Evolutionary conservation across 2,329 filamentous ascomycete species (phyloP), one percentile per base, ranked within the genome.

Genomic region (Cryphonectria nitschkei): DNA sequence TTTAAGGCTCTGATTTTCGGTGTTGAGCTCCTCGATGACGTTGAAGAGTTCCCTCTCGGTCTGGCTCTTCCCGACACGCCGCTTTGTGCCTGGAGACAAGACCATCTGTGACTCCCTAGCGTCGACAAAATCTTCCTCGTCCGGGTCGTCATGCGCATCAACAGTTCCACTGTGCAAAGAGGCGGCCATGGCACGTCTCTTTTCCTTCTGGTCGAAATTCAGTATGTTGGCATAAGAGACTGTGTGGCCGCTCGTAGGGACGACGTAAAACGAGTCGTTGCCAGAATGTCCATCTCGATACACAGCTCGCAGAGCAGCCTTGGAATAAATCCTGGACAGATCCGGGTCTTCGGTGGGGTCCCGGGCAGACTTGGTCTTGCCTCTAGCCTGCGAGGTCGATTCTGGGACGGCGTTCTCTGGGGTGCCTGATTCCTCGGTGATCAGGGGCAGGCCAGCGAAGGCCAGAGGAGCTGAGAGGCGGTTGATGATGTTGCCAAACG

Each of bases 211-310:
- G 50, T 88, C 89, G 75, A 89, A 90, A 58, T 85, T 91, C 29
- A 97, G 84, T 67, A 99, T 98, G 73, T 92, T 94, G 61, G 96
- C 95, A 78, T 98, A 99, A 0, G 94, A 96, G 72, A 95, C 92
- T 2, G 94, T 98, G 74, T 95, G 94, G 6, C 96, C 95, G 26
- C 93, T 94, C 0, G 93, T 93, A 4, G 95, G 96, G 0, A 99
- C 96, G 1, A 98, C 92, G 79, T 98, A 98, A 82, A 99, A 99
- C 11, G 93, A 96, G 76, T 93, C 92, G 71, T 86, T 88, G 22
- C 88, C 83, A 22, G 86, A 86, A 39, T 90, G 86, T 0, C 89
- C 89, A 41, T 91, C 90, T 69, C 93, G 90, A 29, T 89, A 87
- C 58, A 97, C 86, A 0, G 95, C 93, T 67, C 91, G 88, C 68